These are phyloP conservation scores for Phytophthora cryptogea DNA, from an alignment of 352 stramenopile genomes.

Conservation along the genomic window DNA sequence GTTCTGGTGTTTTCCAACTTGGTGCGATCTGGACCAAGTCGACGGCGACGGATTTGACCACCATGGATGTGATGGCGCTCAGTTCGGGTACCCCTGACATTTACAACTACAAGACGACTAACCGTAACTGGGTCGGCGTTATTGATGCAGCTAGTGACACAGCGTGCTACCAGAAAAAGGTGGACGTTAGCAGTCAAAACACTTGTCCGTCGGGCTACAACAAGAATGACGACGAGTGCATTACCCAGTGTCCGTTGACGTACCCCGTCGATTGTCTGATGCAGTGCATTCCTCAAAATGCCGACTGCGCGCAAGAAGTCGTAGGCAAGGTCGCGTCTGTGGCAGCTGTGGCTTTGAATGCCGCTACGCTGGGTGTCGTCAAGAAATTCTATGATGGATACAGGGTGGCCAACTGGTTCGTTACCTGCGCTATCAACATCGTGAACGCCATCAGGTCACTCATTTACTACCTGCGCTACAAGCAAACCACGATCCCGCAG, in stretches of 20 bases:
- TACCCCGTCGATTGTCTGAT: constrained; percentile 42
- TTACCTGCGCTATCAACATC: constrained; percentile 28
- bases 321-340: constrained; percentile 40
- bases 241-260: constrained; percentile 49
- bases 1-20: constrained; percentile 18
- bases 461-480: constrained; percentile 36
- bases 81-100: constrained; percentile 5
- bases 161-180: constrained; percentile 35
- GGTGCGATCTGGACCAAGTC: constrained; percentile 26
- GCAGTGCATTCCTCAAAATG: constrained; percentile 46
- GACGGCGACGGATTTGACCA: constrained; percentile 5
- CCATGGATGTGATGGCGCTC: constrained; percentile 28
- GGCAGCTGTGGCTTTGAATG: constrained; percentile 38
- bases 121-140: constrained; percentile 48
- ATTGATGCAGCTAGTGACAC: constrained; percentile 7
- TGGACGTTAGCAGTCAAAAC: constrained; percentile 27
- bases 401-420: constrained; percentile 11
- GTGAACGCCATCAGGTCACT: constrained; percentile 31
- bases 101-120: constrained; percentile 32
- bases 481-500: constrained; percentile 12
- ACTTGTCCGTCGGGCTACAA: constrained; percentile 48
- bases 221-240: constrained; percentile 46
- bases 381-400: constrained; percentile 16
- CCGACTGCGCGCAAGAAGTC: constrained; percentile 42
- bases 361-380: constrained; percentile 41